Conservation (phyloP, 176 grass and related monocot species). For the Phragmites australis region DNA sequence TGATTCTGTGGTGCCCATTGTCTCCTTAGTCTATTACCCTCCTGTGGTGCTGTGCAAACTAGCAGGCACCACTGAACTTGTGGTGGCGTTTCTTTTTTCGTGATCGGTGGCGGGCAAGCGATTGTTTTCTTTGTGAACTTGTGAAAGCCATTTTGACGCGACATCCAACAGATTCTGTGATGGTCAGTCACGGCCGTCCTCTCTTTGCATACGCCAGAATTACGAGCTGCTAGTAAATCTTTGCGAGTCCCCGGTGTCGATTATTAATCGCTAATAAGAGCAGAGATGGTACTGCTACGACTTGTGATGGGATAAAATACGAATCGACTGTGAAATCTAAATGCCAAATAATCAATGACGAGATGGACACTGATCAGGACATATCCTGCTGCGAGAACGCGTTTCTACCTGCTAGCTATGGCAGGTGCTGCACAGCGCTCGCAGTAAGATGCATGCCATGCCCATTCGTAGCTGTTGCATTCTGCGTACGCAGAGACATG, state of each 20-base stretch:
- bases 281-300: background rate
- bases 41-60: background rate
- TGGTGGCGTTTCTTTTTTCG: background rate
- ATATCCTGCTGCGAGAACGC: background rate
- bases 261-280: background rate
- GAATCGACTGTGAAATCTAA: background rate
- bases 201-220: background rate
- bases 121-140: slow-evolving; percentile 16
- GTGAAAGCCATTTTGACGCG: slow-evolving; percentile 26
- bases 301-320: background rate
- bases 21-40: background rate
- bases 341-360: background rate
- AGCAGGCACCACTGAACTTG: background rate
- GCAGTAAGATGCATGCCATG: background rate
- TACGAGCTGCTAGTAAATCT: background rate
- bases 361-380: background rate
- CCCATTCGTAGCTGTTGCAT: background rate
- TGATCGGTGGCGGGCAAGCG: slow-evolving; percentile 9
- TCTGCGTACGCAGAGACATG: background rate
- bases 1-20: background rate
- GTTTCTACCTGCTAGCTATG: background rate
- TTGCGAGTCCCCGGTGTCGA: background rate
- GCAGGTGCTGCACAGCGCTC: background rate
- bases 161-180: slow-evolving; percentile 35
- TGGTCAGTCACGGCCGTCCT: slow-evolving; percentile 14